Percentiles rank a stretch among this genome's conserved stretches.
phyloP scores from a whole-genome alignment of 768 basidiomycete genomes.

The Pleurotus platypus region DNA sequence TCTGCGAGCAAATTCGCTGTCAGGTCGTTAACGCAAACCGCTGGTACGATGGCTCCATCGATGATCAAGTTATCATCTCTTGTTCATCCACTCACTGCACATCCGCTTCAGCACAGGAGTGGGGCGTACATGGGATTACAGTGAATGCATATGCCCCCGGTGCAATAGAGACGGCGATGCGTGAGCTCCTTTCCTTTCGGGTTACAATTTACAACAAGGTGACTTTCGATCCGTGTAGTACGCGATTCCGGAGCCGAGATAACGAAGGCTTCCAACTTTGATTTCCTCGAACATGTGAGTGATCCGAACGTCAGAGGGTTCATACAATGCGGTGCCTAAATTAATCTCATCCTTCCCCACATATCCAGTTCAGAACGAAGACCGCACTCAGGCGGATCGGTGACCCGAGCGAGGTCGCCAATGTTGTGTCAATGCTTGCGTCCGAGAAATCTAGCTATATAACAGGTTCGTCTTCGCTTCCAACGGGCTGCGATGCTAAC shows the following conservation, averaged over 20 bases:
- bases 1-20: constrained; percentile 37
- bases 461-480: constrained; percentile 17
- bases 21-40: constrained; percentile 35
- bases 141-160: constrained; percentile 18
- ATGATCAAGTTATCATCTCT: not conserved
- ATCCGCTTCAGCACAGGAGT: constrained; percentile 11
- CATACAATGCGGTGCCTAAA: no score
- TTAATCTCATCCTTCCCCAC: no score
- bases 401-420: constrained; percentile 15
- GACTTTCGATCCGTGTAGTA: no score
- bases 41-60: constrained; percentile 21
- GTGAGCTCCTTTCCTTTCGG: not conserved
- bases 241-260: no score
- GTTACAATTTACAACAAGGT: not conserved
- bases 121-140: constrained; percentile 11
- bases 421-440: constrained; percentile 28
- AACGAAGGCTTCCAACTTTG: no score
- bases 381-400: constrained; percentile 7
- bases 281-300: no score
- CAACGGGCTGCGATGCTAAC: not conserved
- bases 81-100: not conserved
- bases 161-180: constrained; percentile 8
- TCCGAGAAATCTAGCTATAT: constrained; percentile 25
- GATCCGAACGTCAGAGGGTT: no score
- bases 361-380: not conserved